Conservation (phyloP, 2,329 filamentous ascomycete species). For the Diaporthe ampelina region DNA sequence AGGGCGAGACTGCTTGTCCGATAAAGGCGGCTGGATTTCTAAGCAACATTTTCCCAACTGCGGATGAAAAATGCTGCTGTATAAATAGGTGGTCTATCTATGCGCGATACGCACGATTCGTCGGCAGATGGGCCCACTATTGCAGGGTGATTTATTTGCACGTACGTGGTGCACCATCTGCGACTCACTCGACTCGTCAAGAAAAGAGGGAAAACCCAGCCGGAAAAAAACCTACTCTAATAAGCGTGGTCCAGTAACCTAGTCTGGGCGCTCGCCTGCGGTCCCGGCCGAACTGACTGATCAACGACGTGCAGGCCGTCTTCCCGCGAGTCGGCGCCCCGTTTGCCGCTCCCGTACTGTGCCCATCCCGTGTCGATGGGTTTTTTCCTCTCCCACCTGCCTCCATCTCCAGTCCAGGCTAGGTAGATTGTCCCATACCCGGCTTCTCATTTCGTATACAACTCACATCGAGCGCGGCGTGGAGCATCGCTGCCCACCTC, state of each 20-base stretch:
- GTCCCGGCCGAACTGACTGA: slow-evolving; percentile 18
- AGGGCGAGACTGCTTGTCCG: slow-evolving; percentile 1
- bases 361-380: slow-evolving; percentile 9
- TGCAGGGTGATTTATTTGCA: slow-evolving; percentile 8
- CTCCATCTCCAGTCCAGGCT: not conserved
- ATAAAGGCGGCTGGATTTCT: slow-evolving; percentile 31
- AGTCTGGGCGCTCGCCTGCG: not conserved
- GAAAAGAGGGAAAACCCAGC: not conserved
- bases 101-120: slow-evolving; percentile 16
- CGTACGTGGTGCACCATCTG: slow-evolving; percentile 1
- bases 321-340: slow-evolving; percentile 3
- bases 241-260: not conserved
- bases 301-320: not conserved
- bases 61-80: slow-evolving; percentile 17
- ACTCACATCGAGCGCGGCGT: slow-evolving; percentile 19
- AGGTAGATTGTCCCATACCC: slow-evolving; percentile 8
- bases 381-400: slow-evolving; percentile 1
- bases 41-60: slow-evolving; percentile 26
- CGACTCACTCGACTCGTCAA: slow-evolving; percentile 1
- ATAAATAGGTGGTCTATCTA: slow-evolving; percentile 22
- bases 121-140: slow-evolving; percentile 31
- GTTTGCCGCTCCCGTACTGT: slow-evolving; percentile 16
- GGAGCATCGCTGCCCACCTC: slow-evolving; percentile 28
- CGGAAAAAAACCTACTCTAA: not conserved
- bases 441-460: slow-evolving; percentile 27